Conservation (phyloP, 2,329 filamentous ascomycete genomes). For the Botryotinia narcissicola region DNA sequence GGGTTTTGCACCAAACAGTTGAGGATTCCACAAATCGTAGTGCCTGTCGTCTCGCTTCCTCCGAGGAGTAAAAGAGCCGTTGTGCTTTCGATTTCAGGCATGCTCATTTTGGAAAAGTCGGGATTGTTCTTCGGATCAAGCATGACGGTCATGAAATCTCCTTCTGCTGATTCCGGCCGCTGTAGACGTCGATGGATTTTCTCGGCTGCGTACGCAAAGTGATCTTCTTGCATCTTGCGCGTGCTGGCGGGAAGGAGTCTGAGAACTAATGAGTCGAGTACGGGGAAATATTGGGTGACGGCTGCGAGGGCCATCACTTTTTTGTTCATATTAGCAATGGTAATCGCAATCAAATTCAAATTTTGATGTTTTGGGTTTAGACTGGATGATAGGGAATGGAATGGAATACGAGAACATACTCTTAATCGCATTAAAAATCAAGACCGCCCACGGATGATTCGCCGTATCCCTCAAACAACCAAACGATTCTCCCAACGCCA, state of each 20-base stretch:
- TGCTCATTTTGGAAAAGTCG: neutral
- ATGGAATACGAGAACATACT: neutral
- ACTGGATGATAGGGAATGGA: too few species aligned
- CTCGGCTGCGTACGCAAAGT: neutral
- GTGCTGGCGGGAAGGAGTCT: neutral
- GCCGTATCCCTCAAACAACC: neutral
- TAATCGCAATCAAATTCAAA: too few species aligned
- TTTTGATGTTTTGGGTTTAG: neutral
- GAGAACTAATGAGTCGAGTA: neutral
- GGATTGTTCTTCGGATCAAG: neutral
- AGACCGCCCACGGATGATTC: neutral
- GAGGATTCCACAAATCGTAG: neutral
- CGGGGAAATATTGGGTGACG: neutral
- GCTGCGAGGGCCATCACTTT: neutral
- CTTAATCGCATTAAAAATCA: neutral
- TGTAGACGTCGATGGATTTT: neutral
- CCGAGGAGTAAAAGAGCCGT: neutral
- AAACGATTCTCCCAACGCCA: neutral
- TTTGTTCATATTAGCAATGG: neutral
- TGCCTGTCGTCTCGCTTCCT: neutral
- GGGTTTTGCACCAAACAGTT: neutral
- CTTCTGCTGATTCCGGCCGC: neutral
- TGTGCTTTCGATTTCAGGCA: neutral
- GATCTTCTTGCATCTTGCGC: neutral
- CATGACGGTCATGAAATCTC: constrained; percentile 2